Evolutionary conservation across 2,329 filamentous ascomycete genomes (phyloP), one percentile per base, ranked within the genome.

Genomic region (Diplodia corticola): DNA sequence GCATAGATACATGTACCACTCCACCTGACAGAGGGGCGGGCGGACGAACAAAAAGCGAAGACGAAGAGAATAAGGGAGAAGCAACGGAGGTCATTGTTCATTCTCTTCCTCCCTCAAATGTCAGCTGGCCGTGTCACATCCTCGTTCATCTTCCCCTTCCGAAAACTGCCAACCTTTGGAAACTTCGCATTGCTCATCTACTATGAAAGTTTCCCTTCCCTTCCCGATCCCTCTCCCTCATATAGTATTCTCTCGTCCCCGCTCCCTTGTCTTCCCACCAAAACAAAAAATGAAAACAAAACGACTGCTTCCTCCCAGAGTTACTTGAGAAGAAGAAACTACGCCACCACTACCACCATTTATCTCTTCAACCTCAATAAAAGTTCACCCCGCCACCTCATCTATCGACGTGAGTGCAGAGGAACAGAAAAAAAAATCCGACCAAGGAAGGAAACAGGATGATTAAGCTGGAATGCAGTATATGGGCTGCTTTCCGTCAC

Each of bases 1-100:
- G n/a, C n/a, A n/a, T n/a, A n/a, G n/a, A 2, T 30, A 30, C 53
- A 63, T 63, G 46, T 63, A 63, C 30, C 24, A 44, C 20, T 20
- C 9, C 12, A 35, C 33, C n/a, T n/a, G n/a, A n/a, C n/a, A n/a
- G 10, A 35, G 33, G 33, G 33, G 9, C 30, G 6, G 15, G 57
- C 55, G 6, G 13, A n/a, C 37, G 1, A 7, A 24, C 13, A 28
- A 5, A 37, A 12, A 54, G 26, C 37, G n/a, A 20, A 54, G 20
- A 54, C 5, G 4, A 10, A n/a, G n/a, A n/a, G 10, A 26, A 5
- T 20, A 28, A 54, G 20, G n/a, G 22, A 53, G 33, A 35, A 35
- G 28, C 17, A 33, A 54, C 30, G 30, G 7, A 35, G 22, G 22
- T 35, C 54, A 28, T 3, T 12, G 12, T 10, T 35, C 10, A 12